Evolutionary conservation across 148 eudicot species (phyloP), one percentile per base, ranked within the genome.

Genomic region (Polygonum maritimum): DNA sequence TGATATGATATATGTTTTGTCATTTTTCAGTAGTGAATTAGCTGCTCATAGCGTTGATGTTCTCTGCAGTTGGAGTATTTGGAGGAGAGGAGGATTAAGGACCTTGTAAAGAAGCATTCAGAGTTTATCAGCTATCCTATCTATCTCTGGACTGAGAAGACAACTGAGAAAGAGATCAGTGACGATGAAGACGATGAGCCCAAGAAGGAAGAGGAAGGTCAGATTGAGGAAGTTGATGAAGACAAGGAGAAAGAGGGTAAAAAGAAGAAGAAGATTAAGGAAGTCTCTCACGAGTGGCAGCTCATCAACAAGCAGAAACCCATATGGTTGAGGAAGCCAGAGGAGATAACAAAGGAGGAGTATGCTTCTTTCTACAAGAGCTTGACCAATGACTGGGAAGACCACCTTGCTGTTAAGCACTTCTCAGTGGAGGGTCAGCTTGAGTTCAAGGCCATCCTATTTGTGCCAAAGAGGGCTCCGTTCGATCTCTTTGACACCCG

Each of bases 41-140:
- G 38, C 31, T 67, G 72, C 41, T 69, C 7, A 69, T 36, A 22
- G 10, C 6, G 14, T 36, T 35, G 21, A 14, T 69, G 7, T 58
- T 58, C 48, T 57, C 39, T 77, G 76, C 85, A 92, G 96, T 77
- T 86, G 85, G 98, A 93, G 45, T 93, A 91, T 74, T 79, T 93
- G 83, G 98, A 93, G 55, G 97, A 93, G 85, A 89, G 98, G 85
- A 87, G 90, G 48, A 86, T 93, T 62, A 91, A 93, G 86, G 98
- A 93, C 74, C 91, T 93, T 16, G 96, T 93, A 73, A 93, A 93
- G 86, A 93, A 93, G 82, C 98, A 93, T 65, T 93, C 98, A 0
- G 98, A 93, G 62, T 93, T 93, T 75, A 93, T 93, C 41, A 93
- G 98, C 85, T 93, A 93, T 79, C 98, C 98, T 0, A 93, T 93